Conservation (phyloP, 2,329 filamentous ascomycete species). For the Drechslerella coelobrocha region DNA sequence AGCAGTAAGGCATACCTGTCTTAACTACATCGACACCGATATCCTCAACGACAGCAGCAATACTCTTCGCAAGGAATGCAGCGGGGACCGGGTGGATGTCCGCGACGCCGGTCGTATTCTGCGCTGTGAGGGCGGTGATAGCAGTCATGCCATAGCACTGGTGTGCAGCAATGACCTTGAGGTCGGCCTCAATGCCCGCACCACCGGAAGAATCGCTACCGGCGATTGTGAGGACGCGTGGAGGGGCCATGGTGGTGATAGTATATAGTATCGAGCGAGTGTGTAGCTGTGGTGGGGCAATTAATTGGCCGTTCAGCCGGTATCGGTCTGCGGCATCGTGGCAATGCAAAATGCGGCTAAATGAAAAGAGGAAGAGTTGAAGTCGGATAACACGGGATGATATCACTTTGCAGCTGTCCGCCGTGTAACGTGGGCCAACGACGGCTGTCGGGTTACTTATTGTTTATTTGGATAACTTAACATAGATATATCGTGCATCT, state of each 20-base stretch:
- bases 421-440: too few relatives aligned
- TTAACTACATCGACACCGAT: constrained; percentile 90
- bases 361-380: too few relatives aligned
- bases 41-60: constrained; percentile 82
- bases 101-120: constrained; percentile 85
- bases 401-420: too few relatives aligned
- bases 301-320: not conserved
- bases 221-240: constrained; percentile 78
- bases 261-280: not conserved
- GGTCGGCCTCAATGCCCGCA: constrained; percentile 94
- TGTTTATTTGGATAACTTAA: too few relatives aligned
- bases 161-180: constrained; percentile 91
- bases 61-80: constrained; percentile 80
- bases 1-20: constrained; percentile 71
- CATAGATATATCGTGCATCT: too few relatives aligned
- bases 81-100: constrained; percentile 81
- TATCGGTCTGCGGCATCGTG: too few relatives aligned
- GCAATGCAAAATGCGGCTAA: too few relatives aligned
- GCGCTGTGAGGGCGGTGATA: constrained; percentile 92
- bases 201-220: constrained; percentile 91
- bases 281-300: not conserved
- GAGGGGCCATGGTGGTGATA: constrained; percentile 15
- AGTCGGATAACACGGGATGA: too few relatives aligned
- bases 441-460: too few relatives aligned
- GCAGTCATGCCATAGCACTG: constrained; percentile 95